Base-by-base conservation (phyloP, 2,329 filamentous ascomycete genomes). In the Colletotrichum gigasporum region DNA sequence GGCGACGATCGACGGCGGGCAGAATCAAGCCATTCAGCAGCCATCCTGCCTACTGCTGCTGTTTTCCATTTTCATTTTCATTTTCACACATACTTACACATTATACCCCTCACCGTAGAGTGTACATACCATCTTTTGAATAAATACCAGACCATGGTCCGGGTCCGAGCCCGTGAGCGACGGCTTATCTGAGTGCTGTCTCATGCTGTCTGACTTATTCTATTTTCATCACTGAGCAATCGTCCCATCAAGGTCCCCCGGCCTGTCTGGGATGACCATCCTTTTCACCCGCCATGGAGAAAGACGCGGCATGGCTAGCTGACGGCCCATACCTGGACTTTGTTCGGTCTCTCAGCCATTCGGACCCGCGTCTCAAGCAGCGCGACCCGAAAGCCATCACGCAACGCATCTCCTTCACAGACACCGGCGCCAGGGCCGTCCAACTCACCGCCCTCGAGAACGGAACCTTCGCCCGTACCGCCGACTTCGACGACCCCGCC, bases 331-430 rank as follows among this genome's bases (percentile, higher is more conserved):
- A 71, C 42, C 62, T 57, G 16, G 22, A 50, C 16, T 52, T 62
- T 14, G 64, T 69, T 14, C 51, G 57, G 9, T 48, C 59, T 2
- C 57, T 71, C 10, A 61, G 52, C 12, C 58, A 24, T 37, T 67
- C 67, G 0, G 70, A 71, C 34, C 68, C 69, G 6, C 64, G 70
- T 3, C 66, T 71, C 0, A 50, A 48, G 22, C 63, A 62, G 30
- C 62, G 68, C 0, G 70, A 71, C 16, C 70, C 70, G 16, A 71
- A 71, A 34, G 68, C 68, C 1, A 44, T 51, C 28, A 58, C 30
- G 10, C 59, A 70, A 22, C 57, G 59, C 24, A 63, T 69, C 16
- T 52, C 69, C 4, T 71, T 66, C 51, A 58, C 65, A 32, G 51
- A 63, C 10, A 37, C 63, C 35, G 28, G 55, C 26, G 69, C 56